A percentile compares a stretch with the other conserved stretches of the same genome.
phyloP scores from a whole-genome alignment of 768 basidiomycete species.

The Calvatia gigantea region DNA sequence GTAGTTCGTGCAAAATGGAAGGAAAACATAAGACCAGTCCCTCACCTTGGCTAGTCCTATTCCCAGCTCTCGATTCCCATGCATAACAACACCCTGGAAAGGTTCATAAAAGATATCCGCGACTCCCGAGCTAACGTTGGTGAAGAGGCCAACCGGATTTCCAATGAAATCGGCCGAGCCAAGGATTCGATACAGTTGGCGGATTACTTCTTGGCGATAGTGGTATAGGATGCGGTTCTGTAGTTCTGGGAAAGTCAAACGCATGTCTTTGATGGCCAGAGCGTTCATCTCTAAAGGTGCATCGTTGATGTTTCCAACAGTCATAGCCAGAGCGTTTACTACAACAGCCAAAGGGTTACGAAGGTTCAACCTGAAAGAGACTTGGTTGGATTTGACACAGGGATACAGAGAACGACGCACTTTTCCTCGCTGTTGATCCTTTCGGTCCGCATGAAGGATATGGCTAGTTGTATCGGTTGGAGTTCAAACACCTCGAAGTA shows the following conservation, averaged over 20 bases:
- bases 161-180: constrained; percentile 98
- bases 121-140: constrained; percentile 96
- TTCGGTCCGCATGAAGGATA: constrained; percentile 98
- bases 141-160: constrained; percentile 96
- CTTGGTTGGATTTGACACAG: background rate
- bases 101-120: constrained; percentile 99
- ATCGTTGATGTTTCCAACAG: constrained; percentile 94
- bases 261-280: constrained; percentile 91
- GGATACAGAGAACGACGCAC: constrained; percentile 39
- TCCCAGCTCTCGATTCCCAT: constrained; percentile 91
- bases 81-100: constrained; percentile 94
- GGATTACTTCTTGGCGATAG: constrained; percentile 89
- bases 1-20: background rate
- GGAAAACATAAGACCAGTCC: background rate
- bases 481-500: constrained; percentile 96
- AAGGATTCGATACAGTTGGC: constrained; percentile 92
- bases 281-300: constrained; percentile 94
- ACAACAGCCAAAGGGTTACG: constrained; percentile 92
- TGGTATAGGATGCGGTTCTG: constrained; percentile 84
- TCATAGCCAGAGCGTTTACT: constrained; percentile 94
- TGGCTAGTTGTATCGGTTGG: constrained; percentile 86
- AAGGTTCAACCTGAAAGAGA: constrained; percentile 54
- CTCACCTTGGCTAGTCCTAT: constrained; percentile 89
- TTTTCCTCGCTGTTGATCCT: constrained; percentile 90
- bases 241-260: constrained; percentile 80